These are phyloP conservation scores for Veloporphyrellus conicus DNA, from an alignment of 1,284 basidiomycete species.

Conservation along the genomic window DNA sequence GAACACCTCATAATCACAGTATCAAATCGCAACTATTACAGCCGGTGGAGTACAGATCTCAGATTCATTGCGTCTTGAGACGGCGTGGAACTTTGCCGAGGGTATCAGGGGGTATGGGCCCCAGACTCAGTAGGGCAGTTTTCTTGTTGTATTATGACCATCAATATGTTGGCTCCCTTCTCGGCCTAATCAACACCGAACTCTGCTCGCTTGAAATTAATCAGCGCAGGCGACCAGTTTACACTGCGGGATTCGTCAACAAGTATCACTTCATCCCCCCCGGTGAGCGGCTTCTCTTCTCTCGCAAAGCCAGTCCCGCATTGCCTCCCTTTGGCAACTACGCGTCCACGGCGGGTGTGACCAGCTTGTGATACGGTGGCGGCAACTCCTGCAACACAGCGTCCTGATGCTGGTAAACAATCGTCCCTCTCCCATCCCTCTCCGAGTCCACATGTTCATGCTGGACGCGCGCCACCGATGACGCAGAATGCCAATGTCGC, in stretches of 20 bases:
- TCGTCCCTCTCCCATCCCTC: neutral
- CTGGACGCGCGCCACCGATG: conserved; percentile 2
- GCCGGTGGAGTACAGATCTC: conserved; percentile 76
- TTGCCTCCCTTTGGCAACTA: neutral
- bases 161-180: neutral
- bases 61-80: conserved; percentile 73
- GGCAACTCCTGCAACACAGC: conserved; percentile 21
- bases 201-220: neutral
- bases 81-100: conserved; percentile 91
- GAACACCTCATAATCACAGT: conserved; percentile 47
- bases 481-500: conserved; percentile 23
- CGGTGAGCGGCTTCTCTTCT: no score
- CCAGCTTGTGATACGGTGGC: conserved; percentile 25
- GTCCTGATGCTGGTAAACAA: conserved; percentile 22
- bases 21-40: conserved; percentile 91
- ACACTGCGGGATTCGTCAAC: neutral
- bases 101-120: conserved; percentile 83
- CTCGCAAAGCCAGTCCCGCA: no score
- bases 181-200: neutral
- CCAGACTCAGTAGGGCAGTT: conserved; percentile 51
- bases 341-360: neutral
- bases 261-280: no score
- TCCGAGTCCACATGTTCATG: neutral
- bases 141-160: conserved; percentile 11
- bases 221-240: neutral